Percentiles rank a stretch among this genome's conserved stretches.
Evolutionary conservation across 495 filamentous ascomycete genomes (phyloP).

Genomic region (Pyrenula aspistea): DNA sequence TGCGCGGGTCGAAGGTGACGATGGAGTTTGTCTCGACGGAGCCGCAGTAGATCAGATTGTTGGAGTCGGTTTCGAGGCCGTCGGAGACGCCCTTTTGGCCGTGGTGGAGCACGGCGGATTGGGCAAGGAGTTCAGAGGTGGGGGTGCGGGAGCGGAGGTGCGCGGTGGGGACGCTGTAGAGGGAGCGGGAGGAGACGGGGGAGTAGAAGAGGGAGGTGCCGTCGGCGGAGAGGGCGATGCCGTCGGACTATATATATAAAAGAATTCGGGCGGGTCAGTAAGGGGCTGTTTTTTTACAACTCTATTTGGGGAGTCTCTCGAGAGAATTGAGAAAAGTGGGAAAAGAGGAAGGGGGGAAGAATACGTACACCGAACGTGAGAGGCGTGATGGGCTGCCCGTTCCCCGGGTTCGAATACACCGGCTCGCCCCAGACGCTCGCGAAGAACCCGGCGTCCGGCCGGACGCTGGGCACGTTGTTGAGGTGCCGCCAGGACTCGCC

Average conservation of each 20-base stretch:
- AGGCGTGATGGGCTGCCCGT: conserved; percentile 13
- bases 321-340: conserved; percentile 22
- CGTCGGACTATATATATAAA: conserved; percentile 20
- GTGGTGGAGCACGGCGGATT: conserved; percentile 13
- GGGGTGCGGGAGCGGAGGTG: conserved; percentile 11
- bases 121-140: conserved; percentile 15
- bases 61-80: conserved; percentile 24
- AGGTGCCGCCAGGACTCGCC: conserved; percentile 34
- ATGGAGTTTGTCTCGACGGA: conserved; percentile 29
- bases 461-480: conserved; percentile 17
- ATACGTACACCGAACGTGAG: conserved; percentile 18
- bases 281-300: conserved; percentile 1
- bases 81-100: conserved; percentile 22
- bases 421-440: conserved; percentile 28
- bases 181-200: conserved; percentile 12
- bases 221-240: conserved; percentile 25
- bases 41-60: conserved; percentile 23
- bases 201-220: conserved; percentile 23
- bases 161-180: conserved; percentile 24
- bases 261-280: conserved; percentile 7
- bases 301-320: too few species aligned
- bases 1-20: conserved; percentile 25
- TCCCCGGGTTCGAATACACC: conserved; percentile 15
- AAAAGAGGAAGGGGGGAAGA: conserved; percentile 15
- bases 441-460: conserved; percentile 21